Conservation (phyloP, 2,329 filamentous ascomycete genomes). For the Balansia obtecta region DNA sequence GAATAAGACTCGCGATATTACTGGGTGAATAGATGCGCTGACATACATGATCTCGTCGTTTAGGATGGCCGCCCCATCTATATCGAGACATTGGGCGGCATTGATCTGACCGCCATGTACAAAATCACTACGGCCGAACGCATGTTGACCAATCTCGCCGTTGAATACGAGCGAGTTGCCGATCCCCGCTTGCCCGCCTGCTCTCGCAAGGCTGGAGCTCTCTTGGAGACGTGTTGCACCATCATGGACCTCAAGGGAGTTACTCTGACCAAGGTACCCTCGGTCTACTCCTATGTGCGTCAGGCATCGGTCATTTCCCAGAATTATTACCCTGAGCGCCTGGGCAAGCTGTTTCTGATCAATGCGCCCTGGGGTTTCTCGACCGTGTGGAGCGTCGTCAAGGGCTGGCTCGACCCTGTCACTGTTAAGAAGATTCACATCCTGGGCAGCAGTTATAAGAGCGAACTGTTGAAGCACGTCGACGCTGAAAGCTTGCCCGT, state of each 20-base stretch:
- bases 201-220: slow-evolving; percentile 77
- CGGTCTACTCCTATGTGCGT: slow-evolving; percentile 80
- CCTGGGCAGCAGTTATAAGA: slow-evolving; percentile 68
- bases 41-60: background rate
- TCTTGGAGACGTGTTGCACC: slow-evolving; percentile 95
- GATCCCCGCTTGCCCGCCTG: slow-evolving; percentile 91
- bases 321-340: slow-evolving; percentile 97
- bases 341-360: slow-evolving; percentile 94
- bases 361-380: slow-evolving; percentile 96
- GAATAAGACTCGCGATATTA: background rate
- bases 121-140: slow-evolving; percentile 86
- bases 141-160: slow-evolving; percentile 92
- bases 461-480: slow-evolving; percentile 73
- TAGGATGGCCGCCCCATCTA: slow-evolving; percentile 95
- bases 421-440: slow-evolving; percentile 95
- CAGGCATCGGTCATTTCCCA: slow-evolving; percentile 82
- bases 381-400: slow-evolving; percentile 72
- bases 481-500: slow-evolving; percentile 82
- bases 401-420: slow-evolving; percentile 91
- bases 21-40: background rate
- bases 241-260: slow-evolving; percentile 98
- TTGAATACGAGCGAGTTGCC: slow-evolving; percentile 93
- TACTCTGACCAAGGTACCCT: slow-evolving; percentile 64
- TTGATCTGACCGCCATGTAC: slow-evolving; percentile 80
- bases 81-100: slow-evolving; percentile 90